Percentiles rank a stretch among this genome's conserved stretches.
Conservation (phyloP, 2,329 filamentous ascomycete species). For the Laburnicola sp. region DNA sequence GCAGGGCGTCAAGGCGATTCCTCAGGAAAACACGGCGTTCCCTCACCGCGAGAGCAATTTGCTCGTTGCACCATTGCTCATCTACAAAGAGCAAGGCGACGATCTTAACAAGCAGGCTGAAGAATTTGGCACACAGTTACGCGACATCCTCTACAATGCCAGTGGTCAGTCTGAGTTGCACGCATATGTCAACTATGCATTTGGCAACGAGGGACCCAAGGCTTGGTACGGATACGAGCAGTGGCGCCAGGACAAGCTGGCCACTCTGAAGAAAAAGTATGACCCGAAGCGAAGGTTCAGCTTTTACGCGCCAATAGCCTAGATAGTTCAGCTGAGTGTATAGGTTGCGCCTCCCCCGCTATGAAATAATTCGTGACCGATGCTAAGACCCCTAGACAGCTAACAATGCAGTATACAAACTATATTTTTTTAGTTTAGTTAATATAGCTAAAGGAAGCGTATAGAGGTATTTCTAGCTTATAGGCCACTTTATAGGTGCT, state of each 20-base stretch:
- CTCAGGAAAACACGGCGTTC: not conserved
- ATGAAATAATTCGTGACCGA: too few relatives aligned
- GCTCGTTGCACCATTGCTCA: not conserved
- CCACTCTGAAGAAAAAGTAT: not conserved
- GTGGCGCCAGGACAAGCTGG: not conserved
- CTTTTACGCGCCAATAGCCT: not conserved
- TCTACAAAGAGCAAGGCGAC: not conserved
- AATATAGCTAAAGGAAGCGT: too few relatives aligned
- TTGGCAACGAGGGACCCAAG: not conserved
- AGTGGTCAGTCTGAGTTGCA: not conserved
- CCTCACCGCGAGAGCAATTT: not conserved
- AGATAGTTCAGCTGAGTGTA: too few relatives aligned
- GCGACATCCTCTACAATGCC: not conserved
- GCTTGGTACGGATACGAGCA: not conserved
- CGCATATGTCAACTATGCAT: conserved; percentile 1
- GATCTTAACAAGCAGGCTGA: not conserved
- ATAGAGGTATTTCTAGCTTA: too few relatives aligned
- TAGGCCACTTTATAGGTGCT: too few relatives aligned
- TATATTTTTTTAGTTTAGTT: too few relatives aligned
- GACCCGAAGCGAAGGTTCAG: not conserved
- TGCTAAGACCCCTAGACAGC: too few relatives aligned
- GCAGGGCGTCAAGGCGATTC: not conserved
- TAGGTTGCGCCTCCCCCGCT: too few relatives aligned
- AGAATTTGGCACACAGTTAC: not conserved
- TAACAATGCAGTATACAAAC: too few relatives aligned